Evolutionary conservation across 345 rosid species (phyloP), one percentile per base, ranked within the genome.

Genomic region (Gossypium bickii): DNA sequence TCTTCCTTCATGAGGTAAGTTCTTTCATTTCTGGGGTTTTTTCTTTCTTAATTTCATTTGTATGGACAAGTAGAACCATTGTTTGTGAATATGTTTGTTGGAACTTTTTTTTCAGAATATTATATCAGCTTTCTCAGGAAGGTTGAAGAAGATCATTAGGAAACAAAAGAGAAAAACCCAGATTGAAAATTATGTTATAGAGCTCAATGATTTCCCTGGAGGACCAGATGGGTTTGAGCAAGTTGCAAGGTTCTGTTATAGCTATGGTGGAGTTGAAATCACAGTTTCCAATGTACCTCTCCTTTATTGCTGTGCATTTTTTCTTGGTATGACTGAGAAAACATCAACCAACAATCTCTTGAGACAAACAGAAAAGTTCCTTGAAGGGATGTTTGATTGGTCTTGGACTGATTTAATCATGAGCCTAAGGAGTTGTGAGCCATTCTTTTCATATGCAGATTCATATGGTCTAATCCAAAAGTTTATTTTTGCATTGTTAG

Each of bases 171-270:
- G 79, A 72, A 80, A 79, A 66, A 74, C 86, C 71, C 87, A 72
- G 78, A 83, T 76, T 67, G 84, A 79, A 78, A 85, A 71, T 73
- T 73, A 84, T 4, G 78, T 65, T 12, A 76, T 84, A 16, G 84
- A 82, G 47, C 49, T 92, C 58, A 49, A 76, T 41, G 82, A 83
- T 52, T 89, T 90, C 76, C 97, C 97, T 0, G 93, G 93, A 27
- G 92, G 93, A 17, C 72, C 91, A 55, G 61, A 80, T 7, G 97
- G 92, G 70, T 90, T 92, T 71, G 95, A 92, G 61, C 69, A 83
- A 72, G 87, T 86, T 76, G 83, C 87, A 16, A 84, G 92, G 67
- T 92, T 90, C 83, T 89, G 95, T 74, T 89, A 92, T 82, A 80
- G 76, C 76, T 72, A 85, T 63, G 93, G 92, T 20, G 77, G 82